Evolutionary conservation across 352 stramenopile genomes (phyloP), one percentile per base, ranked within the genome.

Genomic region (Phytophthora fragariae): DNA sequence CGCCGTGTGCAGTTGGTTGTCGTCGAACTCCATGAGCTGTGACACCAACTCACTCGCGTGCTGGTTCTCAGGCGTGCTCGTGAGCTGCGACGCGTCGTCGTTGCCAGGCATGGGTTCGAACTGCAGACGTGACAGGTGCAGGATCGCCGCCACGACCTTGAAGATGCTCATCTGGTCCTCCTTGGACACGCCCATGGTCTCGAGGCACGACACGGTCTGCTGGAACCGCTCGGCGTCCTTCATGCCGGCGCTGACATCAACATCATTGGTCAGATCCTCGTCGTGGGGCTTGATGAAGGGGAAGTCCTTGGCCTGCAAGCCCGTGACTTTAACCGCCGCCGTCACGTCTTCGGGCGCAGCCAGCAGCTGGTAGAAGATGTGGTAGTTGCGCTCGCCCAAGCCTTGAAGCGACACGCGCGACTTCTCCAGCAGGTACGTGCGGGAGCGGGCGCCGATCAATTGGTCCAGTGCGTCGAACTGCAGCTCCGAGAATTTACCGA

Each of bases 351-450:
- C 82, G 0, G 77, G 74, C 1, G 86, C 82, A 15, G 88, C 86
- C 10, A 96, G 77, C 37, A 99, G 73, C 70, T 99, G 92, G 84
- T 99, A 99, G 76, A 99, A 99, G 59, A 99, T 98, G 81, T 99
- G 98, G 88, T 99, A 99, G 83, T 99, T 99, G 57, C 98, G 85
- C 78, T 99, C 98, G 14, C 92, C 93, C 53, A 92, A 61, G n/a
- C 87, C 89, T 80, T 99, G 97, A 35, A 85, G 95, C 77, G 66
- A 99, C 70, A 87, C 97, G 35, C 90, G 87, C 35, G 88, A 92
- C 68, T 97, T 97, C 72, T 97, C 91, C 24, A 97, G 79, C 71
- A 97, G 59, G 68, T 96, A 97, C 41, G 91, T 97, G 57, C 90
- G 86, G 33, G 88, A 94, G 12, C 81, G 79, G 33, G 90, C 92